A percentile compares a stretch with the other conserved stretches of the same genome.
Evolutionary conservation across 1,139 yeast genomes (phyloP).

Genomic region (Blastobotrys arbuscula): DNA sequence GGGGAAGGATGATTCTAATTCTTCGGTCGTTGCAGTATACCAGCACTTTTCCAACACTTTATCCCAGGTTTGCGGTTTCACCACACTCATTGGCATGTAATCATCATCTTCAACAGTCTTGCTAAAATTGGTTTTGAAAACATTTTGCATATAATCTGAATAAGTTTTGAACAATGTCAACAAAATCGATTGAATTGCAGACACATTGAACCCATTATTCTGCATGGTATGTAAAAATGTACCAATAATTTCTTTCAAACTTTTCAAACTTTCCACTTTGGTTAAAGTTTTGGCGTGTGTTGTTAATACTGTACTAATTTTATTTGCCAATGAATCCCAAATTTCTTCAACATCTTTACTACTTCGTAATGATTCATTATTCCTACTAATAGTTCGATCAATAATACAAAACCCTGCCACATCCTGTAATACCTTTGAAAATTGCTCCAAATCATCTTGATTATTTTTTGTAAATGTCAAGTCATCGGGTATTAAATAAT

Average conservation of each 20-base stretch:
- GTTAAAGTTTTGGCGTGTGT: slow-evolving; percentile 25
- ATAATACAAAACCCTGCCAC: slow-evolving; percentile 72
- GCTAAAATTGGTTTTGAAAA: slow-evolving; percentile 58
- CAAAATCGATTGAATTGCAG: slow-evolving; percentile 58
- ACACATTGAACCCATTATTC: slow-evolving; percentile 56
- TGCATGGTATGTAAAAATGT: slow-evolving; percentile 74
- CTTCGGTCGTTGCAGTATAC: slow-evolving; percentile 50
- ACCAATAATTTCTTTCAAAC: slow-evolving; percentile 58
- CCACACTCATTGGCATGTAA: slow-evolving; percentile 78
- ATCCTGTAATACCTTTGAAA: slow-evolving; percentile 41
- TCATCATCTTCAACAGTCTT: slow-evolving; percentile 70
- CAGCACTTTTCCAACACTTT: slow-evolving; percentile 62
- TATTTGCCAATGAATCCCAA: slow-evolving; percentile 60
- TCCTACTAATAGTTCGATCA: slow-evolving; percentile 61
- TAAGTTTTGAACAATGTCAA: slow-evolving; percentile 55
- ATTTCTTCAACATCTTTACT: slow-evolving; percentile 56
- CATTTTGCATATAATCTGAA: slow-evolving; percentile 49
- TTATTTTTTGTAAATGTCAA: slow-evolving; percentile 18
- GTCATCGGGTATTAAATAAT: slow-evolving; percentile 56
- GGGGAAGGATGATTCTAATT: slow-evolving; percentile 50
- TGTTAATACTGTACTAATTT: slow-evolving; percentile 29
- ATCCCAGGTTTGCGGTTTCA: slow-evolving; percentile 54
- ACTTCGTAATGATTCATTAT: slow-evolving; percentile 41
- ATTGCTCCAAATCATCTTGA: slow-evolving; percentile 20
- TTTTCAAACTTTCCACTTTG: slow-evolving; percentile 38